Evolutionary conservation across 805 yeast species (phyloP).

Genomic region (Hagleromyces aurorensis): DNA sequence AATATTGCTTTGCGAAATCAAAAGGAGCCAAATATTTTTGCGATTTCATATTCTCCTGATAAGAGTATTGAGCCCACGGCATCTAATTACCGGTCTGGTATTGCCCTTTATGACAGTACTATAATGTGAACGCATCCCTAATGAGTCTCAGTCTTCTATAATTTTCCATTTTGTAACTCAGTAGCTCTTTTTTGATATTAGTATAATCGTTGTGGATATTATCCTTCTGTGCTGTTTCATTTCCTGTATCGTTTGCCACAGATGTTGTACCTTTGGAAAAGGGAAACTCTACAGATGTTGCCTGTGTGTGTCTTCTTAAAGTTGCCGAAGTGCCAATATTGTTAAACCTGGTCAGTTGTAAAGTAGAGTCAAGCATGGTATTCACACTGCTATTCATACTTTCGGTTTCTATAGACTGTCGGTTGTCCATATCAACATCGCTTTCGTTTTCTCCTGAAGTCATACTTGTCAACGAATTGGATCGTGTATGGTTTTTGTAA

Average conservation of each 20-base stretch:
- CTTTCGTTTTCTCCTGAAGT: conserved; percentile 16
- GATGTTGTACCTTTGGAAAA: too few species aligned
- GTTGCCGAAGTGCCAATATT: too few species aligned
- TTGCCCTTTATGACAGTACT: conserved; percentile 4
- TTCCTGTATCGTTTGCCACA: conserved; percentile 1
- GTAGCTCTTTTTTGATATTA: conserved; percentile 13
- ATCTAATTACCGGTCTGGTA: conserved; percentile 4
- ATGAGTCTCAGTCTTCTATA: conserved; percentile 21
- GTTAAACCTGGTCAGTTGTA: too few species aligned
- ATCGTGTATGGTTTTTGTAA: conserved; percentile 8
- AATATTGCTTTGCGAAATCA: conserved; percentile 18
- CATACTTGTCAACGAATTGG: conserved; percentile 15
- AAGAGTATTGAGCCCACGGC: conserved; percentile 8
- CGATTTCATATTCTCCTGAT: conserved; percentile 21
- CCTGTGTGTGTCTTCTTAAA: too few species aligned
- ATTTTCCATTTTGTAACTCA: conserved; percentile 17
- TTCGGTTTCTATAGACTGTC: conserved; percentile 16
- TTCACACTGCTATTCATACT: conserved; percentile 25
- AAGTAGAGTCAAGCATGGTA: conserved; percentile 12
- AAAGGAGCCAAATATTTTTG: conserved; percentile 8
- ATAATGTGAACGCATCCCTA: conserved; percentile 24
- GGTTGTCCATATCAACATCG: conserved; percentile 23
- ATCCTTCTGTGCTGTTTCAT: conserved; percentile 10
- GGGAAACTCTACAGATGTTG: too few species aligned
- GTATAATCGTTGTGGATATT: conserved; percentile 13